Conservation (phyloP, 805 yeast species). For the Lipomyces starkeyi region DNA sequence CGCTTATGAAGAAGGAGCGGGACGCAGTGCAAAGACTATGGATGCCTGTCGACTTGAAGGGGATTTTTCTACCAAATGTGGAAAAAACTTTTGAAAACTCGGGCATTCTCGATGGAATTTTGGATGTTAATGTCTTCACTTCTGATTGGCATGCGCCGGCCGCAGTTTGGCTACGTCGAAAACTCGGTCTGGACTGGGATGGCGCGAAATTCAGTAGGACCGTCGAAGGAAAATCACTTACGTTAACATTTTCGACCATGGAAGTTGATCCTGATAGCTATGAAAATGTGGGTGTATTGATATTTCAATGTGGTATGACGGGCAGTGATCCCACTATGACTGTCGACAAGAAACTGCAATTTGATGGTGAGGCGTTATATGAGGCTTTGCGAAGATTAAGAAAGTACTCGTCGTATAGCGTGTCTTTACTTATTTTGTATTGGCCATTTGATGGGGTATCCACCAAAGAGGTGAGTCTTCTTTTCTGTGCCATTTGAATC, state of each 20-base stretch:
- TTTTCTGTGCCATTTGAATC: neutral
- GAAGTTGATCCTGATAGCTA: conserved; percentile 53
- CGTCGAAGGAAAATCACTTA: conserved; percentile 44
- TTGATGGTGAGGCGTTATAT: conserved; percentile 50
- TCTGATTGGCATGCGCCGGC: conserved; percentile 56
- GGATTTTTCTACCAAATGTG: conserved; percentile 45
- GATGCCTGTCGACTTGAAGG: conserved; percentile 54
- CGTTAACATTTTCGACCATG: conserved; percentile 51
- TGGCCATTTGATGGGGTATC: conserved; percentile 47
- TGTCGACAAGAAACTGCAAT: conserved; percentile 45
- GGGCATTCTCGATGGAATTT: conserved; percentile 40
- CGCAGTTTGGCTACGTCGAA: conserved; percentile 58
- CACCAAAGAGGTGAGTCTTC: conserved; percentile 18
- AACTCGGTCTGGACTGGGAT: conserved; percentile 51
- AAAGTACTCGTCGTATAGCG: conserved; percentile 49
- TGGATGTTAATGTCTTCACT: conserved; percentile 53
- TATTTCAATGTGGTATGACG: conserved; percentile 60
- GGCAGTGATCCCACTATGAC: conserved; percentile 34
- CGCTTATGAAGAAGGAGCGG: conserved; percentile 45
- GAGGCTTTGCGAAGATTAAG: conserved; percentile 49
- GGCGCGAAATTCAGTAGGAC: conserved; percentile 45
- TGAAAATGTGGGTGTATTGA: conserved; percentile 51
- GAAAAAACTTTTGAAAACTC: conserved; percentile 44
- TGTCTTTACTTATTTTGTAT: conserved; percentile 51
- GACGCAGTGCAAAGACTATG: conserved; percentile 52